Base-by-base conservation (phyloP, 257 asterid genomes). In the Nyctanthes arbortristis region DNA sequence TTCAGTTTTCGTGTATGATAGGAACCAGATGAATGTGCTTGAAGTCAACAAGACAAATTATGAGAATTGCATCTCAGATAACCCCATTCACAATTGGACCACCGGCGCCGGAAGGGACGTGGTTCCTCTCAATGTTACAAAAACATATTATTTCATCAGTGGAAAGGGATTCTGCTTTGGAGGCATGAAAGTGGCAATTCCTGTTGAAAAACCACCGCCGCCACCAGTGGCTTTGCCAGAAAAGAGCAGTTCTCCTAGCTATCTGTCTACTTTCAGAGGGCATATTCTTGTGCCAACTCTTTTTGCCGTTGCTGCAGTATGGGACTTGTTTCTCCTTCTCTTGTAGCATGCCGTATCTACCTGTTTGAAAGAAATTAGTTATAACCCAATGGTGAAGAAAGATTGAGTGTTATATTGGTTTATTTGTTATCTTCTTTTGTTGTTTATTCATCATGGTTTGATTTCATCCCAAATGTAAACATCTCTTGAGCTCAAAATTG, bases 101-200 rank as follows among this genome's bases (percentile, higher is more conserved):
- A 87, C 89, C 0, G 96, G 96, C 4, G 96, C 93, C 0, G 97
- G 97, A 33, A 73, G 96, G 59, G 99, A 94, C 28, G 96, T 94
- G 64, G 97, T 91, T 70, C 97, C 90, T 0, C 96, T 91, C 62
- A 94, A 91, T 34, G 79, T 79, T 63, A 94, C 97, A 0, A 85
- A 61, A 59, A 78, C 85, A 14, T 86, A 72, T 72, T 94, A 94
- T 37, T 89, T 94, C 86, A 84, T 90, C 28, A 91, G 97, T 8
- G 92, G 97, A 8, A 85, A 85, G 3, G 97, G 99, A 1, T 85
- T 79, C 82, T 91, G 99, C 88, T 88, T 36, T 10, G 76, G 89
- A 2, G 97, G 97, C 79, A 81, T 85, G 93, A 94, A 94, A 32
- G 61, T 89, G 4, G 95, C 89, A 0, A 61, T 91, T 55, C 83